A percentile compares a stretch with the other conserved stretches of the same genome.
phyloP scores from a whole-genome alignment of 768 basidiomycete species.

The Rhizopogon vesiculosus region DNA sequence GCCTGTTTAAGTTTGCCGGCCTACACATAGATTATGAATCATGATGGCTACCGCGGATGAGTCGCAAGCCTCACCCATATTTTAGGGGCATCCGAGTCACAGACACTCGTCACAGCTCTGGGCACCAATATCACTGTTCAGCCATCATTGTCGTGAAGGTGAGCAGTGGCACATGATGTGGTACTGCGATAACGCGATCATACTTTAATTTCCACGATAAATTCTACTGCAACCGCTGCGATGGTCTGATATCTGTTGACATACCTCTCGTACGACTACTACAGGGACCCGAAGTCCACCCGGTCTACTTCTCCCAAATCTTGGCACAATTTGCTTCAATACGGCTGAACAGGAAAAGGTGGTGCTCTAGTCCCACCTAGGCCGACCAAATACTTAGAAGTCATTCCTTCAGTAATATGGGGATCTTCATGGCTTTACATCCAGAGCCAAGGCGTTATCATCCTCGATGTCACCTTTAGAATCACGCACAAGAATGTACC shows the following conservation, averaged over 20 bases:
- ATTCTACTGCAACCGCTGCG: no score
- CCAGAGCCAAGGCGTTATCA: slow-evolving; percentile 99
- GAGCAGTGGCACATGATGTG: slow-evolving; percentile 20
- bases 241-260: slow-evolving; percentile 3
- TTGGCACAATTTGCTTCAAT: slow-evolving; percentile 92
- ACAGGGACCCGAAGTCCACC: slow-evolving; percentile 98
- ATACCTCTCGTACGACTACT: slow-evolving; percentile 44
- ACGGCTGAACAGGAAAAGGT: no score
- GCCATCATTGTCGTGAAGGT: slow-evolving; percentile 64
- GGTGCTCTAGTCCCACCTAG: no score
- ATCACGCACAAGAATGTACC: slow-evolving; percentile 99
- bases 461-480: slow-evolving; percentile 99
- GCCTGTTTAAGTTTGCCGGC: no score
- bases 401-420: slow-evolving; percentile 68
- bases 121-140: no score
- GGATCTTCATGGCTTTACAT: slow-evolving; percentile 94
- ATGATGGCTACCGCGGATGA: no score
- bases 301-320: slow-evolving; percentile 79
- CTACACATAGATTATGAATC: no score
- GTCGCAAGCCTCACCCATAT: no score
- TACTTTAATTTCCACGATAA: slow-evolving; percentile 41
- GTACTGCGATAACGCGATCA: slow-evolving; percentile 36
- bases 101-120: no score
- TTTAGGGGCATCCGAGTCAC: no score
- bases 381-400: slow-evolving; percentile 46